These are phyloP conservation scores for Fonsecaea multimorphosa DNA, from an alignment of 2,329 filamentous ascomycete species.

Conservation along the genomic window DNA sequence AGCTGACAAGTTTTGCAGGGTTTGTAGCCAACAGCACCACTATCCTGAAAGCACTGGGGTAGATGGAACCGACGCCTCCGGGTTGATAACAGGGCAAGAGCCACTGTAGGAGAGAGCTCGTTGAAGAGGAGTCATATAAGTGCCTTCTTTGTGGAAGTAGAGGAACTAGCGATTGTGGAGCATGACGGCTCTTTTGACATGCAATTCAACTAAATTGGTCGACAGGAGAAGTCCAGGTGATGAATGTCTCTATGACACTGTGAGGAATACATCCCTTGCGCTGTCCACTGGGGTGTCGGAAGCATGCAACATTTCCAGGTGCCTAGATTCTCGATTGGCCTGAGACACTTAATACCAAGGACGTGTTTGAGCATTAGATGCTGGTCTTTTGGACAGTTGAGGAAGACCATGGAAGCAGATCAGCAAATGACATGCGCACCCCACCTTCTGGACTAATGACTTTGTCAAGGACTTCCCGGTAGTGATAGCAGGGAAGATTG, in stretches of 20 bases:
- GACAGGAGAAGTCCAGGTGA: background rate
- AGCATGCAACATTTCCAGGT: no score
- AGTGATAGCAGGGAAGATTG: conserved; percentile 12
- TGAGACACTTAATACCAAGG: background rate
- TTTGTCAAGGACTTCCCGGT: background rate
- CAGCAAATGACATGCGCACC: conserved; percentile 6
- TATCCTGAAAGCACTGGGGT: conserved; percentile 27
- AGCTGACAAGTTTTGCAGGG: conserved; percentile 19
- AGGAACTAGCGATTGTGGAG: no score
- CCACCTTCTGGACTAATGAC: no score
- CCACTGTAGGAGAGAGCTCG: background rate
- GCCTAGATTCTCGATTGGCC: background rate
- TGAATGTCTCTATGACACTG: background rate
- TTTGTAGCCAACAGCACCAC: conserved; percentile 26
- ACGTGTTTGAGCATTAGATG: background rate
- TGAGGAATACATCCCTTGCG: background rate
- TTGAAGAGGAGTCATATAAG: background rate
- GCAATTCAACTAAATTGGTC: no score
- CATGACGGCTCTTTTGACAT: no score
- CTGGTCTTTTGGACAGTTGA: no score
- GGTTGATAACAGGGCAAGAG: background rate
- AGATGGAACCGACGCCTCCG: background rate
- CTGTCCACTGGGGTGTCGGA: background rate
- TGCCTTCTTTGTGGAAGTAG: no score
- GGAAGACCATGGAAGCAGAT: background rate